Percentiles rank a stretch among this genome's conserved stretches.
Conservation (phyloP, 768 basidiomycete species). For the Sarcomyxa edulis region DNA sequence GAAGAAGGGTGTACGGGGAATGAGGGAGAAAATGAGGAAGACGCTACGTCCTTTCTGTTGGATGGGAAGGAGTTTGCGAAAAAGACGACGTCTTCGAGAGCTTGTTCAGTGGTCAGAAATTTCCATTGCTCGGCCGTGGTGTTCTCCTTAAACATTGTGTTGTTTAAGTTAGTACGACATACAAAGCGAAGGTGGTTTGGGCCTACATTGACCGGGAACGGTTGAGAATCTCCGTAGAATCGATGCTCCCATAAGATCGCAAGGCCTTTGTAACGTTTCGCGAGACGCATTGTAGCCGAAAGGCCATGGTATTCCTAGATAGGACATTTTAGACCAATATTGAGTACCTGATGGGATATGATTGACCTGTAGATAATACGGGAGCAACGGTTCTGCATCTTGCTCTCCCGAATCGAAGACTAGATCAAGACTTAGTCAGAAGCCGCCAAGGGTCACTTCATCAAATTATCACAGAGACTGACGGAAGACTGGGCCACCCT, state of each 20-base stretch:
- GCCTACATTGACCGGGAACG: slow-evolving; percentile 41
- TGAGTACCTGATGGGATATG: not conserved
- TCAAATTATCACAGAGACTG: slow-evolving; percentile 11
- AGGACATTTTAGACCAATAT: not conserved
- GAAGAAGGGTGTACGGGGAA: slow-evolving; percentile 32
- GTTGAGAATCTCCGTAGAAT: slow-evolving; percentile 41
- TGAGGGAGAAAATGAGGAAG: slow-evolving; percentile 8
- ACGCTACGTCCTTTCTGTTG: too few relatives aligned
- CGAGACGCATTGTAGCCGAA: slow-evolving; percentile 41
- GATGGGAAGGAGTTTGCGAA: slow-evolving; percentile 36
- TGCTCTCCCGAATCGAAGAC: slow-evolving; percentile 51
- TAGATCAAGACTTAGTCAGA: slow-evolving; percentile 10
- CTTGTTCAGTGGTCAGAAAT: slow-evolving; percentile 43
- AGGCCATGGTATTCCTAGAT: slow-evolving; percentile 41
- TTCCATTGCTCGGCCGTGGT: slow-evolving; percentile 43
- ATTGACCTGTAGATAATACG: slow-evolving; percentile 40
- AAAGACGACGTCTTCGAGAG: slow-evolving; percentile 43
- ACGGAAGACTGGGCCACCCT: slow-evolving; percentile 45
- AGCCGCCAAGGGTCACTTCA: not conserved
- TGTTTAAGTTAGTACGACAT: not conserved
- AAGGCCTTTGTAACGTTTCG: slow-evolving; percentile 39
- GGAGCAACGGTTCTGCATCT: slow-evolving; percentile 39
- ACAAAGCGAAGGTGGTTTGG: not conserved
- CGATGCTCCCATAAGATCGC: slow-evolving; percentile 49
- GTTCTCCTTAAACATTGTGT: slow-evolving; percentile 24